Evolutionary conservation across 495 filamentous ascomycete species (phyloP), one percentile per base, ranked within the genome.

Genomic region (Sphaerosporella brunnea): DNA sequence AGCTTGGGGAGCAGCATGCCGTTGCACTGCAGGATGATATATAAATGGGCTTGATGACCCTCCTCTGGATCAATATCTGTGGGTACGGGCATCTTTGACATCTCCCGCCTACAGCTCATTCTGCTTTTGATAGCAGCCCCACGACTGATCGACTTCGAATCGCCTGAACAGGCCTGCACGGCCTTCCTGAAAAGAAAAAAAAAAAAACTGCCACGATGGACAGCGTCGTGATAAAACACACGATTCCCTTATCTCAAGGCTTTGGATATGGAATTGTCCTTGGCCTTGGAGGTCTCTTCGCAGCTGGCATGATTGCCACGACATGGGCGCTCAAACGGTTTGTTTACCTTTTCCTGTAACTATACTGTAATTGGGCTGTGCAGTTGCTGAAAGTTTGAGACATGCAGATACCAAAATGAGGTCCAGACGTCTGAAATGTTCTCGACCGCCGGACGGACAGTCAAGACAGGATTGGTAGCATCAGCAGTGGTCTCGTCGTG

Each of bases 381-480:
- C n/a, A n/a, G n/a, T n/a, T n/a, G n/a, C n/a, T n/a, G n/a, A n/a
- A n/a, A n/a, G n/a, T n/a, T n/a, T n/a, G 13, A 30, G 19, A 4
- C 25, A 1, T 44, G 24, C 42, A 77, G 77, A 54, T 95, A 93
- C 61, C 88, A 94, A 62, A 72, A 84, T 68, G 88, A 96, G 65
- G 72, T 94, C 4, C 87, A 93, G 65, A 96, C 88, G 0, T 92
- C 84, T 0, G 88, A 96, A 65, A 93, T 92, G 82, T 96, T 95
- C 73, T 85, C 75, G 50, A 96, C 88, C 1, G 88, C 88, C 39
- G 88, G 88, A 15, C 70, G 88, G 38, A 93, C 87, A 8, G 88
- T 96, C 56, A 96, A 93, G 57, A 87, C 84, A 10, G 88, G 88
- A 41, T 69, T 96, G 15, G 87, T 95, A n/a, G 84, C 84, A 2